A percentile compares a stretch with the other conserved stretches of the same genome.
These are phyloP conservation scores for Rhytidiadelphus loreus DNA, from an alignment of 225 moss, liverwort and hornwort genomes.

Conservation along the genomic window DNA sequence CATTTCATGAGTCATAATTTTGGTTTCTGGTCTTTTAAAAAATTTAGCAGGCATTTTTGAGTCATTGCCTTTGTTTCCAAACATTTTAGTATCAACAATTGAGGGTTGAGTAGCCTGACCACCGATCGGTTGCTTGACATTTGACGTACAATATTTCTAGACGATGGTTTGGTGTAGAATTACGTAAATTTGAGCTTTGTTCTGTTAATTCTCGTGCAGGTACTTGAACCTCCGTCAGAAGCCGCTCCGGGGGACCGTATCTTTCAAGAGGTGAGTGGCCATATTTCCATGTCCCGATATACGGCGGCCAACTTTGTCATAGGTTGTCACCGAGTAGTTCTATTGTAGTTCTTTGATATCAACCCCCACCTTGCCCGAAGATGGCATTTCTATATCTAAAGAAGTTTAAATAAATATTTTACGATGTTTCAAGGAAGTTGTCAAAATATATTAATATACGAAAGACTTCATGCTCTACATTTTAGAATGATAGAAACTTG, in stretches of 20 bases:
- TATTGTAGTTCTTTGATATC: not conserved
- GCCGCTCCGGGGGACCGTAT: slow-evolving; percentile 65
- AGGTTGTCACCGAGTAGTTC: not conserved
- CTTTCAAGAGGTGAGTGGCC: slow-evolving; percentile 54
- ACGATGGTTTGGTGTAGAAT: not conserved
- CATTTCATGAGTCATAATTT: not conserved
- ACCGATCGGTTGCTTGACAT: not conserved
- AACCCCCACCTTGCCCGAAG: not conserved
- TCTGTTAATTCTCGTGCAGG: slow-evolving; percentile 21
- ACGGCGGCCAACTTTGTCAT: not conserved
- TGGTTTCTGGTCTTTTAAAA: not conserved
- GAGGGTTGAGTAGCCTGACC: not conserved
- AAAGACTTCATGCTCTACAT: not conserved
- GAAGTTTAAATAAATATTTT: not conserved
- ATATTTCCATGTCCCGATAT: not conserved
- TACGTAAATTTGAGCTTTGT: not conserved
- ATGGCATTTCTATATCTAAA: not conserved
- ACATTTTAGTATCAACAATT: not conserved
- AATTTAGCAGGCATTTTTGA: not conserved
- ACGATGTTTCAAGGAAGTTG: not conserved
- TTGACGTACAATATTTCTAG: not conserved
- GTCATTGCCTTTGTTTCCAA: not conserved
- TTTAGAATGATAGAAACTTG: not conserved
- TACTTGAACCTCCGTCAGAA: slow-evolving; percentile 67
- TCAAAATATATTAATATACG: not conserved